A percentile compares a stretch with the other conserved stretches of the same genome.
Conservation (phyloP, 345 rosid species). For the Pugionium dolabratum region DNA sequence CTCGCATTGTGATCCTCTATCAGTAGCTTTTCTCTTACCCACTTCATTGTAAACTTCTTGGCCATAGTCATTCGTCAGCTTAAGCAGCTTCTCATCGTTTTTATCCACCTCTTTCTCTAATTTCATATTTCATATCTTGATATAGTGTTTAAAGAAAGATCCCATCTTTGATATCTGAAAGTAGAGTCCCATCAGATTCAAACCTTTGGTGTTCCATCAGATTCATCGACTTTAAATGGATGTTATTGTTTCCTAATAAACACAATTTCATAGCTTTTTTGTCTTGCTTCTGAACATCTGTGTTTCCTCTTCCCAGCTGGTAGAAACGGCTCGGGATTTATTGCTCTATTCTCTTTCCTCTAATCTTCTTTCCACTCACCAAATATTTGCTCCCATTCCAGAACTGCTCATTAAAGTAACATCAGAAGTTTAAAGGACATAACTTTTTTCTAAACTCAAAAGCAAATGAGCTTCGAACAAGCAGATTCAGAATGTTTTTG, state of each 20-base stretch:
- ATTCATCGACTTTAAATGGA: slow-evolving; percentile 46
- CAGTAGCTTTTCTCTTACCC: slow-evolving; percentile 27
- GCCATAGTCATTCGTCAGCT: slow-evolving; percentile 29
- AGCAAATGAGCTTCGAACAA: not conserved
- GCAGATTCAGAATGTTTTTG: not conserved
- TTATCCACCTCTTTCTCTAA: slow-evolving; percentile 30
- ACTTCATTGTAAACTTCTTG: slow-evolving; percentile 33
- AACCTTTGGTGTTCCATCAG: slow-evolving; percentile 39
- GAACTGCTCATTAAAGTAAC: slow-evolving; percentile 13
- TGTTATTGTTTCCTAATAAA: slow-evolving; percentile 54
- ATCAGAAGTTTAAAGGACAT: not conserved
- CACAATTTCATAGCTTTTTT: slow-evolving; percentile 45
- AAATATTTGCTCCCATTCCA: slow-evolving; percentile 39
- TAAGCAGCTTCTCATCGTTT: slow-evolving; percentile 26
- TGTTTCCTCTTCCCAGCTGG: slow-evolving; percentile 45
- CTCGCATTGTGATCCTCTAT: slow-evolving; percentile 35
- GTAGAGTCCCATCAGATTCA: not conserved
- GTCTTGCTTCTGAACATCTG: slow-evolving; percentile 29
- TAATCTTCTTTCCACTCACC: slow-evolving; percentile 28
- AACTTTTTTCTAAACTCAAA: not conserved
- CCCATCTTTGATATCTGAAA: slow-evolving; percentile 4
- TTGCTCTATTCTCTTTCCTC: slow-evolving; percentile 66
- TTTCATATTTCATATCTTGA: slow-evolving; percentile 6
- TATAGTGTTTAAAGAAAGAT: not conserved
- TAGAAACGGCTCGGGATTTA: slow-evolving; percentile 46